These are phyloP conservation scores for Stevia rebaudiana DNA, from an alignment of 140 eudicot genomes.

Conservation along the genomic window DNA sequence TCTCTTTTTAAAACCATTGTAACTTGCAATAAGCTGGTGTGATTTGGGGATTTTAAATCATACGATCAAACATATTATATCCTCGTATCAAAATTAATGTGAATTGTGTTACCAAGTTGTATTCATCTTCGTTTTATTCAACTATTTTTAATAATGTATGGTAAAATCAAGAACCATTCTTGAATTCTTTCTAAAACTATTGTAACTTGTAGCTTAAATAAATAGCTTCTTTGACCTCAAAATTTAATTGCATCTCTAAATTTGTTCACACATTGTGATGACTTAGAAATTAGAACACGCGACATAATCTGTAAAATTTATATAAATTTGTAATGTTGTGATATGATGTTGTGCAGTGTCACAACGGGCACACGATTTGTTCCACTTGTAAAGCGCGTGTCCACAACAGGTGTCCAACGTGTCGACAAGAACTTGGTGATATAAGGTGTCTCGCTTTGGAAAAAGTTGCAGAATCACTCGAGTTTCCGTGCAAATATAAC, in stretches of 20 bases:
- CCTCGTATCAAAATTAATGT: not conserved
- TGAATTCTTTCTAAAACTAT: not conserved
- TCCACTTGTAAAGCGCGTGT: slow-evolving; percentile 78
- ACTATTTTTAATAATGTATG: not conserved
- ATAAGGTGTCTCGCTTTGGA: slow-evolving; percentile 88
- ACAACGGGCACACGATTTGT: slow-evolving; percentile 88
- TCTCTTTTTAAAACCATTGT: not conserved
- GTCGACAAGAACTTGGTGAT: slow-evolving; percentile 91
- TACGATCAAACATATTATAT: no score
- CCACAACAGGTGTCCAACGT: slow-evolving; percentile 86
- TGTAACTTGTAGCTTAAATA: not conserved
- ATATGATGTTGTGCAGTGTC: slow-evolving; percentile 66
- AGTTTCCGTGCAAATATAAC: slow-evolving; percentile 76
- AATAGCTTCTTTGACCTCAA: not conserved
- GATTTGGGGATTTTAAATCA: slow-evolving; percentile 27
- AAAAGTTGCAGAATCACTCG: slow-evolving; percentile 90
- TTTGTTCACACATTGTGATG: not conserved
- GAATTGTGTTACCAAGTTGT: not conserved
- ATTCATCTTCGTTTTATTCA: not conserved
- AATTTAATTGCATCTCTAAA: not conserved
- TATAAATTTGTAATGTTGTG: slow-evolving; percentile 12
- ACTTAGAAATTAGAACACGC: not conserved
- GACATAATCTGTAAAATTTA: not conserved
- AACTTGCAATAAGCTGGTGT: not conserved
- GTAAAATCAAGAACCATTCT: not conserved